Evolutionary conservation across 768 basidiomycete genomes (phyloP), one percentile per base, ranked within the genome.

Genomic region (Xerocomus spinulosus): DNA sequence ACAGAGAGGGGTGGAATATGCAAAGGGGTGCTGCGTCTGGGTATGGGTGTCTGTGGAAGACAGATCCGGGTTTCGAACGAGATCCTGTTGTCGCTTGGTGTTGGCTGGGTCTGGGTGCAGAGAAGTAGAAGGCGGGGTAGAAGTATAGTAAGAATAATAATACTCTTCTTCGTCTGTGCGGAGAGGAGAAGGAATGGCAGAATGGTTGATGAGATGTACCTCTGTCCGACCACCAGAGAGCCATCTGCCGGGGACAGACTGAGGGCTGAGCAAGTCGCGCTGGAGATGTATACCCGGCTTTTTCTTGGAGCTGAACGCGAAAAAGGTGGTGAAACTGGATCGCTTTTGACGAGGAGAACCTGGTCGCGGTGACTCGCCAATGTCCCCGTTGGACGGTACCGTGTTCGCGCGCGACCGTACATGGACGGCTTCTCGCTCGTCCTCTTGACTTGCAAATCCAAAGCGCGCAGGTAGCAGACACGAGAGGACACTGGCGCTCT

Each of bases 341-440:
- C 81, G 72, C 58, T 73, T 74, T 43, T 24, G 57, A 34, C 1
- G 17, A 43, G 36, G 51, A 4, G 61, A 52, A 2, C 64, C 0
- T 14, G 59, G 62, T 25, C 52, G 65, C 4, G 87, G 87, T 0
- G 82, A 78, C 51, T 84, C 82, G 24, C 85, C 85, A 18, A 88
- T 75, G 21, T 81, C 85, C 25, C 81, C 83, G 5, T 72, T 62
- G 29, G 36, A 59, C 20, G 41, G 41, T 21, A 42, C 43, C 7
- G 42, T 58, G 29, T 42, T 69, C 6, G 75, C 69, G 21, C 70
- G 69, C 15, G 68, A 64, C 8, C 59, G 68, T n/a, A n/a, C n/a
- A n/a, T n/a, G n/a, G n/a, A n/a, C n/a, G n/a, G n/a, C 24, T 14
- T 57, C 55, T 23, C 41, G 39, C 50, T 8, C 51, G 36, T 54